Evolutionary conservation across 805 yeast genomes (phyloP).

Genomic region (Candida cerambycidarum): DNA sequence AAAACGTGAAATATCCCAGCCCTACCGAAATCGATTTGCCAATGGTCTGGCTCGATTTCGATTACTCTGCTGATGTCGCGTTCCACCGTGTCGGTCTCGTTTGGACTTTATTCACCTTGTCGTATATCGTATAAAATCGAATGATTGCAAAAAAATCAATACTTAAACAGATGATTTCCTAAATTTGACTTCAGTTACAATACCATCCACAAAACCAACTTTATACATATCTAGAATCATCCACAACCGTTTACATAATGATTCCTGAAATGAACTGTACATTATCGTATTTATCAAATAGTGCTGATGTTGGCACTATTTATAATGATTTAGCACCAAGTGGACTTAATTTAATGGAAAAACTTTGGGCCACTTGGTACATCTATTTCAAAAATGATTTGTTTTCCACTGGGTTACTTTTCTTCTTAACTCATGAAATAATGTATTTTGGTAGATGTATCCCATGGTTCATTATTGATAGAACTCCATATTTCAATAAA

Average conservation of each 20-base stretch:
- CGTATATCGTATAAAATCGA: constrained; percentile 9
- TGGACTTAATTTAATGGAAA: constrained; percentile 45
- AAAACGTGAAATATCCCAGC: no score
- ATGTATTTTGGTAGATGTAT: constrained; percentile 89
- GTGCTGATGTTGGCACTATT: constrained; percentile 4
- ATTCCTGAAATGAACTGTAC: constrained; percentile 6
- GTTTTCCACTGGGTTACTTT: constrained; percentile 86
- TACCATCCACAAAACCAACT: constrained; percentile 5
- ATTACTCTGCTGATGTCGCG: no score
- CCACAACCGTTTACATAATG: constrained; percentile 1
- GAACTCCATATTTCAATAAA: constrained; percentile 78
- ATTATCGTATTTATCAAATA: constrained; percentile 13
- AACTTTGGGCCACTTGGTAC: constrained; percentile 88
- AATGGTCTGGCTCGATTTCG: no score
- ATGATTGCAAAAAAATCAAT: constrained; percentile 16
- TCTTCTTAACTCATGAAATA: constrained; percentile 79
- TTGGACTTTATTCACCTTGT: no score
- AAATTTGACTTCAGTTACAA: constrained; percentile 3
- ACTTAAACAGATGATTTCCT: constrained; percentile 2
- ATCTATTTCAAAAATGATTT: constrained; percentile 81
- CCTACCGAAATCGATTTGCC: no score
- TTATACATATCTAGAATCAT: no score
- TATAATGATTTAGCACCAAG: constrained; percentile 9
- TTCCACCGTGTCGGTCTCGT: no score
- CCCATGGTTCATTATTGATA: constrained; percentile 90